Percentiles rank a stretch among this genome's conserved stretches.
phyloP scores from a whole-genome alignment of 1,139 yeast genomes.

The Hansenula sp. region DNA sequence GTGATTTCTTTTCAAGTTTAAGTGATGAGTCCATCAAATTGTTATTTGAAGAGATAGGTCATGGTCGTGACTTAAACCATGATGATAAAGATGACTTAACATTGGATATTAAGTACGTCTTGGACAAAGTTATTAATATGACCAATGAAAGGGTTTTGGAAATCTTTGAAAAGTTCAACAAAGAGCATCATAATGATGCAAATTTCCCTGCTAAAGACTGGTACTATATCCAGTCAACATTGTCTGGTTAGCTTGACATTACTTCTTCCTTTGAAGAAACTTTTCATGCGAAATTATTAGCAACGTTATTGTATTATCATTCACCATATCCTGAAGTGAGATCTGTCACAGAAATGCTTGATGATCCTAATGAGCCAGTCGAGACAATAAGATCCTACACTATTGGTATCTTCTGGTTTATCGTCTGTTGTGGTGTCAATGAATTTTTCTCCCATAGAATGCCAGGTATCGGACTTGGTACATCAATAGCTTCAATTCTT shows the following conservation, averaged over 20 bases:
- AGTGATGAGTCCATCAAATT: neutral
- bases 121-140: constrained; percentile 31
- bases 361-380: constrained; percentile 42
- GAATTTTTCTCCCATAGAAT: constrained; percentile 54
- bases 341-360: constrained; percentile 49
- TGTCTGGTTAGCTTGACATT: constrained; percentile 16
- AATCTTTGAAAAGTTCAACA: constrained; percentile 36
- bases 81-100: constrained; percentile 9
- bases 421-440: constrained; percentile 51
- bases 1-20: neutral
- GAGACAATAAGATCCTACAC: constrained; percentile 58
- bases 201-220: constrained; percentile 41
- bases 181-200: constrained; percentile 45
- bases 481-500: constrained; percentile 52
- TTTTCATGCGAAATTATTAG: constrained; percentile 34
- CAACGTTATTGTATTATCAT: constrained; percentile 44
- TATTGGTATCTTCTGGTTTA: constrained; percentile 51
- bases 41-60: constrained; percentile 10
- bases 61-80: constrained; percentile 10
- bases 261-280: constrained; percentile 16
- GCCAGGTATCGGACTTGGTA: constrained; percentile 41
- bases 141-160: constrained; percentile 36
- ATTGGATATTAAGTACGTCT: constrained; percentile 12
- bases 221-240: constrained; percentile 24
- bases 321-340: constrained; percentile 67